Evolutionary conservation across 768 basidiomycete genomes (phyloP), one percentile per base, ranked within the genome.

Genomic region (Rhizopogon roseolus): DNA sequence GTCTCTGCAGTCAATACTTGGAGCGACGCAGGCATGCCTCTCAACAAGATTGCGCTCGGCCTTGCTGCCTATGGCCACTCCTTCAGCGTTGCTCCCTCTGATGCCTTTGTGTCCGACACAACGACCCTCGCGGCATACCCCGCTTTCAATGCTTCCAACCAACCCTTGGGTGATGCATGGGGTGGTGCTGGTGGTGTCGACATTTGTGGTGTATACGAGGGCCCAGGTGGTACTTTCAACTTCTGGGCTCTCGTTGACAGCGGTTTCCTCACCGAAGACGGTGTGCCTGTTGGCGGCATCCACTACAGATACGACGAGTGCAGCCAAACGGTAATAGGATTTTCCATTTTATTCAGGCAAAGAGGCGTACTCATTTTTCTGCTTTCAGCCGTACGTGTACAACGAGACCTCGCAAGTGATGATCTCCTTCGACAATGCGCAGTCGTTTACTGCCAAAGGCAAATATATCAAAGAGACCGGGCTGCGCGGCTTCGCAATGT

Each of bases 61-160:
- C 82, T 95, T 2, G 81, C 92, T 8, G 70, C 85, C 4, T 95
- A 92, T 69, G 92, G 92, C 0, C 90, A 91, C 66, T 84, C 90
- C 9, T 94, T 76, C 73, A 58, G 54, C 10, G 75, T 80, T 38
- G 62, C 75, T 7, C 43, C 64, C 4, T 59, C 54, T 7, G 60
- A 70, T 36, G 81, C 81, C 0, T 61, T 78, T 54, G 55, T 63
- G 4, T 52, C 62, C 22, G 63, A 61, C 19, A 39, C 57, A 3
- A 71, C 62, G 13, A 63, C 62, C 14, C 67, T 86, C 6, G 69
- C 64, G 14, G 41, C 74, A 16, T 85, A 79, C 65, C 81, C 85
- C 0, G 48, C 64, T 8, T 90, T 82, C 62, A 65, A 80, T 50
- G 60, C 69, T 0, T 64, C 66, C 11, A 58, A 69, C 10, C 75